These are phyloP conservation scores for Groenewaldozyma sp. DNA, from an alignment of 1,139 yeast species.

Conservation along the genomic window DNA sequence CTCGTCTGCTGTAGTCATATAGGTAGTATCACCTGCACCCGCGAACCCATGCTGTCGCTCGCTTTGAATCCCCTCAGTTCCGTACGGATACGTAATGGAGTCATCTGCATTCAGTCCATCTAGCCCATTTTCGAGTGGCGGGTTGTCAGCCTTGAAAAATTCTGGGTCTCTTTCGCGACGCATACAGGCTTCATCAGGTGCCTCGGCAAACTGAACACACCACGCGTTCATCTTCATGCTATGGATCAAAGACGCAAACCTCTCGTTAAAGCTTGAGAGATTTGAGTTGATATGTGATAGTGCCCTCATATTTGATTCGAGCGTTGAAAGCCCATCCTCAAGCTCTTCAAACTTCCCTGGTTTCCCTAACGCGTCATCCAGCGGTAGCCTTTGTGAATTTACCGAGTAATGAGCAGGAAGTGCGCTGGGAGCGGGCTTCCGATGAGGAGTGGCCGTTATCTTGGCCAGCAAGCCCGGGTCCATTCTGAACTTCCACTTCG, in stretches of 20 bases:
- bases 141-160: background rate
- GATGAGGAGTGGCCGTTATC: conserved; percentile 23
- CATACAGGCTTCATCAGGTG: conserved; percentile 27
- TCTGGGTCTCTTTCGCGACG: conserved; percentile 3
- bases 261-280: conserved; percentile 47
- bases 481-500: no score
- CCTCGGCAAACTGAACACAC: conserved; percentile 53
- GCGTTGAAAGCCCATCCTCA: conserved; percentile 45
- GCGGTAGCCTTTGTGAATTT: background rate
- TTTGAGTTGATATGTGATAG: conserved; percentile 43
- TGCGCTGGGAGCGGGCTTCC: conserved; percentile 21
- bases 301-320: conserved; percentile 44
- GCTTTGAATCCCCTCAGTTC: background rate
- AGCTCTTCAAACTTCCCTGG: conserved; percentile 31
- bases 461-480: conserved; percentile 4
- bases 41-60: no score
- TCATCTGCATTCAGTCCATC: no score
- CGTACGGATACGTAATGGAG: no score
- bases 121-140: no score
- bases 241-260: conserved; percentile 53
- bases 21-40: conserved; percentile 10
- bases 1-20: conserved; percentile 16
- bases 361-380: conserved; percentile 17
- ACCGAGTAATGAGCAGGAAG: no score
- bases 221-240: conserved; percentile 61